Conservation (phyloP, 306 rosid species). For the Quercus ilex region DNA sequence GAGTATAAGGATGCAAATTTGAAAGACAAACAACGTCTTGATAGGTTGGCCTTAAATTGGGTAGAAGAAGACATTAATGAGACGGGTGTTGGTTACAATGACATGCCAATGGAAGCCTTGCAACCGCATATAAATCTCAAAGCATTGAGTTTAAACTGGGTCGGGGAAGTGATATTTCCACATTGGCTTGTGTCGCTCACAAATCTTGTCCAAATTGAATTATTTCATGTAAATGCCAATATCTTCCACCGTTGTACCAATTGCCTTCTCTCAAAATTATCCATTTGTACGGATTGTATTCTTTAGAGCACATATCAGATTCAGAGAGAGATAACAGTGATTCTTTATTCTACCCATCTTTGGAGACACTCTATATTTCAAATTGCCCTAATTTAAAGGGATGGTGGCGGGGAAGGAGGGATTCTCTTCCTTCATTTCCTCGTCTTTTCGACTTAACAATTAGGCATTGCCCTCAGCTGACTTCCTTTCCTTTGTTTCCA, state of each 20-base stretch:
- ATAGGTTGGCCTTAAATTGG: too few relatives aligned
- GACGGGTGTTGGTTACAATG: fast-evolving
- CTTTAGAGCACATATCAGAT: slow-evolving; percentile 3
- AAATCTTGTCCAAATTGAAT: background rate
- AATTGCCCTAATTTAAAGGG: background rate
- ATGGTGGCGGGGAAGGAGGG: slow-evolving; percentile 8
- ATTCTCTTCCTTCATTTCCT: background rate
- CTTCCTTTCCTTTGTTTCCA: slow-evolving; percentile 5
- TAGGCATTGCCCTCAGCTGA: background rate
- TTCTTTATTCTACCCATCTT: slow-evolving; percentile 22
- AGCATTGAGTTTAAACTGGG: fast-evolving
- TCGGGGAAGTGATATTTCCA: background rate
- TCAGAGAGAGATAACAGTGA: background rate
- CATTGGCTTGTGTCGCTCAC: slow-evolving; percentile 7
- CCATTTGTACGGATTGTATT: fast-evolving
- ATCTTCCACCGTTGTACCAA: slow-evolving; percentile 5
- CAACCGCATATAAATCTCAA: slow-evolving; percentile 6
- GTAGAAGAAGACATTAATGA: fast-evolving
- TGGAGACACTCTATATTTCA: fast-evolving
- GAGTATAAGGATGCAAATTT: too few relatives aligned
- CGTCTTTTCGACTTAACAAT: background rate
- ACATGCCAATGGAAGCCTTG: background rate
- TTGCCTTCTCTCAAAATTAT: slow-evolving; percentile 16
- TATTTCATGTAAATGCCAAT: fast-evolving
- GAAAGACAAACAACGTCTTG: too few relatives aligned